Base-by-base conservation (phyloP, 345 rosid genomes). In the Sonneratia caseolaris region DNA sequence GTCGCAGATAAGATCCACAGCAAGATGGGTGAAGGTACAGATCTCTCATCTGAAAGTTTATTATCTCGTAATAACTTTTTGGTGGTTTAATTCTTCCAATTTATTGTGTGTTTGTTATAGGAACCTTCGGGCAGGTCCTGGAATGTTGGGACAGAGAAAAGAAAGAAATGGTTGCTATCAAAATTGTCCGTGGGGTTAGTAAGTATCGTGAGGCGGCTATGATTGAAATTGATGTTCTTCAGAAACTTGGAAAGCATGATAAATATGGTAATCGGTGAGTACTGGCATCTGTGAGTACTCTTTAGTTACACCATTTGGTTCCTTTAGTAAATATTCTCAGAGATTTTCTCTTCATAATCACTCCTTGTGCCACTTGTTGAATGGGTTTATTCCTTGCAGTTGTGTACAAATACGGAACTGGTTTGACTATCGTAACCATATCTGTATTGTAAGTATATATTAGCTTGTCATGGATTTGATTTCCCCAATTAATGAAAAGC, bases 361-460 rank as follows among this genome's bases (percentile, higher is more conserved):
- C 72, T 64, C 36, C 72, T 61, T 69, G 55, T 76, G 68, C 78
- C 82, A 42, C 73, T 82, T 76, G 91, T 92, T 90, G 81, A 90
- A 88, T 86, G 80, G 84, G 84, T 90, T 86, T 85, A 84, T 88
- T 92, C 96, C 83, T 92, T 92, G 98, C 97, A 92, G 99, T 92
- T 95, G 98, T 92, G 99, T 95, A 85, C 98, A 92, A 87, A 84
- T 95, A 87, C 86, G 92, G 98, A 89, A 92, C 93, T 95, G 99
- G 98, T 95, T 95, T 95, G 97, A 95, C 97, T 90, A 92, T 95
- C 97, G 97, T 90, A 92, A 92, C 88, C 97, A 92, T 92, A 90
- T 92, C 71, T 95, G 99, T 95, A 95, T 92, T 87, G 98, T 95
- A 90, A 92, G 99, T 95, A 82, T 80, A 78, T 84, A 72, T 81